Conservation (phyloP, 2,329 filamentous ascomycete genomes). For the Aspergillus fijiensis region DNA sequence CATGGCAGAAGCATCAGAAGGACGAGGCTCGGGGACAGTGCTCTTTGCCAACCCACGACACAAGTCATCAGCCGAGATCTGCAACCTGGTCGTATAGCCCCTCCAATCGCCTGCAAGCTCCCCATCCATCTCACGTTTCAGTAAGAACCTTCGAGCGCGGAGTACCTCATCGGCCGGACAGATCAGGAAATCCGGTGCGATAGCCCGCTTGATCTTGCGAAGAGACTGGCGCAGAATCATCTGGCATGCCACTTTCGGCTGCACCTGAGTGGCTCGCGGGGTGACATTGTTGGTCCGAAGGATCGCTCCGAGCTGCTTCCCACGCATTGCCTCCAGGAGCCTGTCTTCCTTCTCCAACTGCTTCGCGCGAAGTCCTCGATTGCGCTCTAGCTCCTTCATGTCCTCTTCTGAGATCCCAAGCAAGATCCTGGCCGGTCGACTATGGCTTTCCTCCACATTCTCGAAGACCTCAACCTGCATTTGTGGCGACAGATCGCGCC, state of each 20-base stretch:
- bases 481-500: conserved; percentile 33
- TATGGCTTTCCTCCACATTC: conserved; percentile 29
- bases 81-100: conserved; percentile 23
- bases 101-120: conserved; percentile 36
- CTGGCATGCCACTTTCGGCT: conserved; percentile 30
- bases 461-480: conserved; percentile 38
- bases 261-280: conserved; percentile 22
- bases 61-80: background rate
- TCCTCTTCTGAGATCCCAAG: conserved; percentile 30
- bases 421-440: conserved; percentile 21
- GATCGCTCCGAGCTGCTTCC: conserved; percentile 33
- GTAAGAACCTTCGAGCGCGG: conserved; percentile 32
- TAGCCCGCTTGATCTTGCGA: conserved; percentile 10
- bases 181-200: conserved; percentile 26
- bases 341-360: conserved; percentile 32
- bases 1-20: background rate
- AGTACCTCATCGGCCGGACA: conserved; percentile 33
- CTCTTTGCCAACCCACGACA: background rate
- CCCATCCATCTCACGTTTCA: conserved; percentile 28
- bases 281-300: conserved; percentile 35
- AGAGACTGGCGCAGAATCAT: conserved; percentile 24
- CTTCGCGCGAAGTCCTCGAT: conserved; percentile 21
- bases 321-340: conserved; percentile 33
- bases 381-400: conserved; percentile 17
- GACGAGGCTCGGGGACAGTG: background rate